Base-by-base conservation (phyloP, 306 rosid genomes). In the Citrullus amarus region DNA sequence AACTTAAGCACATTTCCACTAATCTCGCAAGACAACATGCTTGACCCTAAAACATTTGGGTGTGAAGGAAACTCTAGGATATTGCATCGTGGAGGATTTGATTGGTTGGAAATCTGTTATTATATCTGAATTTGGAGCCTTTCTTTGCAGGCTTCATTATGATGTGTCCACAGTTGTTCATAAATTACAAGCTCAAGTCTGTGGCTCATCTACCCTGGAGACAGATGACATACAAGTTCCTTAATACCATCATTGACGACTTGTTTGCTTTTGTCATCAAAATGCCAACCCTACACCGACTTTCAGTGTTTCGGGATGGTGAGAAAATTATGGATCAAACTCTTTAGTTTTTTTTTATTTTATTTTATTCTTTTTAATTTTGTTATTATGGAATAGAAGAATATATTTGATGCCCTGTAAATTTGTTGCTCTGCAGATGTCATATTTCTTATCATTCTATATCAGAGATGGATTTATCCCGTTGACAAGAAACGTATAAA, bases 131-230 rank as follows among this genome's bases (percentile, higher is more conserved):
- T 53, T 16, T 53, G 57, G n/a, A 53, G 16, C 16, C 53, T 48
- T 46, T 46, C 22, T 12, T 30, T 79, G 78, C 89, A 94, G 98
- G 98, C 65, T 95, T 95, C 81, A 91, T 92, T 76, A 95, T 95
- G 99, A 95, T 95, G 99, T 95, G 99, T 85, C 99, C 99, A 38
- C 99, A 95, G 68, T 83, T 95, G 83, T 95, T 95, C 88, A 95
- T 95, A 83, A 95, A 95, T 83, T 95, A 95, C 88, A 95, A 95
- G 89, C 96, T 95, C 74, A 88, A 95, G 88, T 95, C 99, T 61
- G 99, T 95, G 78, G 99, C 99, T 80, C 99, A 95, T 89, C 88
- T 95, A 62, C 99, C 99, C 36, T 95, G 99, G 99, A 91, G 99
- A 86, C 99, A 95, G 85, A 95, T 95, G 97, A 95, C 99, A 66